These are phyloP conservation scores for Catenaria anguillulae DNA, from an alignment of 371 early-diverging fungal genomes.

Conservation along the genomic window DNA sequence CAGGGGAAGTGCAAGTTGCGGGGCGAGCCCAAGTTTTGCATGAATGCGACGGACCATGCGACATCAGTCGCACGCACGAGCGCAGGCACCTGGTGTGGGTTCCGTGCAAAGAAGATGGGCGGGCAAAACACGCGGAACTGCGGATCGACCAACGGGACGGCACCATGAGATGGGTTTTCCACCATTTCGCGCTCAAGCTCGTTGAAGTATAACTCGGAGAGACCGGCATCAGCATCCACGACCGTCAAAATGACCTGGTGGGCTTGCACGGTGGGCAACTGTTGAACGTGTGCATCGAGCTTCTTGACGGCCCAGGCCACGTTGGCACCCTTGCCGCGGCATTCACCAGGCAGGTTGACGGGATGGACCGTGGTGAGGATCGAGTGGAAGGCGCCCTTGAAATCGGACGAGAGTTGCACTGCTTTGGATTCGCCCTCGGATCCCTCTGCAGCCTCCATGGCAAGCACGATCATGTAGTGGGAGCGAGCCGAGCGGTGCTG, in stretches of 20 bases:
- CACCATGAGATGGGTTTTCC: conserved; percentile 22
- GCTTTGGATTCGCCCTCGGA: conserved; percentile 40
- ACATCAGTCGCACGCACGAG: conserved; percentile 60
- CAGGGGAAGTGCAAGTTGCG: conserved; percentile 55
- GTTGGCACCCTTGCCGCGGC: conserved; percentile 59
- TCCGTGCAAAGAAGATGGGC: conserved; percentile 59
- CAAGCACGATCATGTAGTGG: conserved; percentile 40
- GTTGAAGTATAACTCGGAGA: conserved; percentile 42
- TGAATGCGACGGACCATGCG: conserved; percentile 60
- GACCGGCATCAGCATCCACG: conserved; percentile 50
- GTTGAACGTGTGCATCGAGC: conserved; percentile 10
- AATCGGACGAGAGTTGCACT: conserved; percentile 27
- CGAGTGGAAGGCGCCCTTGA: conserved; percentile 39
- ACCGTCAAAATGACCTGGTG: conserved; percentile 45
- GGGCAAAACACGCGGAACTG: conserved; percentile 43
- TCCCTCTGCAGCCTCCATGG: conserved; percentile 60
- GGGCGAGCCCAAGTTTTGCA: conserved; percentile 55
- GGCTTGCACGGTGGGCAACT: conserved; percentile 22
- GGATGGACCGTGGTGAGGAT: conserved; percentile 58
- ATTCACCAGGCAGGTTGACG: conserved; percentile 45
- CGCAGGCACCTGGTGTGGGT: conserved; percentile 51
- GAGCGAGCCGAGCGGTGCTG: conserved; percentile 26
- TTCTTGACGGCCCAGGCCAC: conserved; percentile 49
- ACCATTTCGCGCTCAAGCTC: conserved; percentile 5
- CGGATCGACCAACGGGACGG: conserved; percentile 16